Base-by-base conservation (phyloP, 192 early-diverging fungal species). In the Podila epicladia region DNA sequence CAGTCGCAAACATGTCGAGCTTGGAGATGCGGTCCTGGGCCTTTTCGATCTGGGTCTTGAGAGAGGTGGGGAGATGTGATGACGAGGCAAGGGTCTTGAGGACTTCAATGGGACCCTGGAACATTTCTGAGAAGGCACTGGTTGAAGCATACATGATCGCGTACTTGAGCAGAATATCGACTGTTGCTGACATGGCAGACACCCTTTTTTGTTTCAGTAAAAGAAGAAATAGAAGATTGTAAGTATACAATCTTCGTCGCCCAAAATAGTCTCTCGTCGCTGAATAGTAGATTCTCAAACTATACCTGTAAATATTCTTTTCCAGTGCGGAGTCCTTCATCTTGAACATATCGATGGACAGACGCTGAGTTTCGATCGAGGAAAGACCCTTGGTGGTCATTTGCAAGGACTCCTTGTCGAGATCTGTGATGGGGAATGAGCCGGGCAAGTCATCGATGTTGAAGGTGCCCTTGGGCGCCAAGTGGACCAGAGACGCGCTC, bases 111-210 rank as follows among this genome's bases (percentile, higher is more conserved):
- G 78, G 64, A 5, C 76, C 78, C 9, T 86, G 73, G 72, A 93
- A 93, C 4, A 83, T 60, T 84, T 94, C 93, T 45, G 87, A 72
- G 65, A 92, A 91, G 24, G 92, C 93, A 5, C 91, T 71, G 20
- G 86, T 88, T 8, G 91, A 85, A 11, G 82, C 84, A 67, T 93
- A 93, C 9, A 88, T 48, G 53, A 83, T 75, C 20, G 85, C 80
- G 62, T 85, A 91, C 61, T 83, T 75, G 59, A 75, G 77, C 12
- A 88, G 57, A 37, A 87, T 55, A 61, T 77, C 73, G 26, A 87
- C 31, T n/a, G 73, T 49, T 31, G 68, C 85, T 51, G 73, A 82
- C 48, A 88, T 57, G 17, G 80, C 69, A 11, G 85, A 82, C 13
- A 87, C 78, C 49, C 83, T 85, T 62, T 9, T 65, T 4, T 29